These are phyloP conservation scores for Xylaria sp. DNA, from an alignment of 495 filamentous ascomycete species.

Conservation along the genomic window DNA sequence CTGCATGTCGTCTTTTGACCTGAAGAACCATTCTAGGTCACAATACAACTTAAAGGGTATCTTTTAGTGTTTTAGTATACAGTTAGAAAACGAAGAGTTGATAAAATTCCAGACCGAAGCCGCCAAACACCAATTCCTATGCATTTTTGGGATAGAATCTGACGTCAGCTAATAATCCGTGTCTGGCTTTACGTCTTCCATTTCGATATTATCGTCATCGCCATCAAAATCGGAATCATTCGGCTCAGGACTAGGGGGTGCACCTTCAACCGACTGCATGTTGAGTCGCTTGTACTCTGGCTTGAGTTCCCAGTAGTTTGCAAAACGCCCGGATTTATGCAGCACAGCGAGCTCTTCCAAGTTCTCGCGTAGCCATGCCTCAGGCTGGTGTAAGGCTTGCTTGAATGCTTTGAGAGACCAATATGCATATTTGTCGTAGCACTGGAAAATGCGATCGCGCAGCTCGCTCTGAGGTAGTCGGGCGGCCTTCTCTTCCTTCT, in stretches of 20 bases:
- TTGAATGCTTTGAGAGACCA: constrained; percentile 89
- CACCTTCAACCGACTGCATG: constrained; percentile 50
- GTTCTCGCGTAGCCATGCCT: constrained; percentile 86
- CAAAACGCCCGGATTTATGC: constrained; percentile 79
- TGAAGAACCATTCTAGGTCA: background rate
- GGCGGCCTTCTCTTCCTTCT: constrained; percentile 78
- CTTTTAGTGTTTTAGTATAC: constrained; percentile 5
- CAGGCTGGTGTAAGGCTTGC: constrained; percentile 76
- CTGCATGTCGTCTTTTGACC: background rate
- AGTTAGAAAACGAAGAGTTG: background rate
- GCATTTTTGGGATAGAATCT: background rate
- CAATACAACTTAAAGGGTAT: constrained; percentile 14
- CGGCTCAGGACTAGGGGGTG: constrained; percentile 59
- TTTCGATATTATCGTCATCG: constrained; percentile 72
- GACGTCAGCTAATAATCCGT: background rate
- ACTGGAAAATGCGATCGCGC: constrained; percentile 78
- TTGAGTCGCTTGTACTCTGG: constrained; percentile 69
- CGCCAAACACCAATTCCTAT: constrained; percentile 7
- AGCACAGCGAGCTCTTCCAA: constrained; percentile 82
- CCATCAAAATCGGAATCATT: constrained; percentile 65
- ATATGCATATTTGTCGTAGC: constrained; percentile 83
- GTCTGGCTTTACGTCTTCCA: constrained; percentile 63
- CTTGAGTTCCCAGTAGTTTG: constrained; percentile 83
- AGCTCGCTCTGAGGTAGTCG: constrained; percentile 88
- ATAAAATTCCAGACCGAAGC: background rate